These are phyloP conservation scores for Suhomyces sp. DNA, from an alignment of 805 yeast species.

Conservation along the genomic window DNA sequence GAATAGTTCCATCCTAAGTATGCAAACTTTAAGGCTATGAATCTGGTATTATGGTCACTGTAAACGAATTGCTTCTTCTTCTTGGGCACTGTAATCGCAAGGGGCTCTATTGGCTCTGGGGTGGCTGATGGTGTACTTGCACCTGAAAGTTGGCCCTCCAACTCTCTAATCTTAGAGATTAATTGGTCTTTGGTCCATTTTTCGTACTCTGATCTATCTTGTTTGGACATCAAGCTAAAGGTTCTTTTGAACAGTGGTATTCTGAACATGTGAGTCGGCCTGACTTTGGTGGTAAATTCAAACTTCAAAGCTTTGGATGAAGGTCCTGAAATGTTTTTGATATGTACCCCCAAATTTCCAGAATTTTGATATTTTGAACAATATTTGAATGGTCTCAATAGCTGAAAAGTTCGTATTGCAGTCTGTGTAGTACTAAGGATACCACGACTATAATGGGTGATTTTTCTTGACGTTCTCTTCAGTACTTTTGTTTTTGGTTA, in stretches of 20 bases:
- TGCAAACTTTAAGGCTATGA: slow-evolving; percentile 78
- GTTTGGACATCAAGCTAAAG: slow-evolving; percentile 18
- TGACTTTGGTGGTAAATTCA: too few species aligned
- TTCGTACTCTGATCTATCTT: slow-evolving; percentile 41
- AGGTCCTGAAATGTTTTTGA: too few species aligned
- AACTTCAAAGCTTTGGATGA: too few species aligned
- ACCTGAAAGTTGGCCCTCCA: slow-evolving; percentile 41
- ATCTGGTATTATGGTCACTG: slow-evolving; percentile 58
- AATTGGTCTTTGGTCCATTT: slow-evolving; percentile 68
- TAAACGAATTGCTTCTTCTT: slow-evolving; percentile 60
- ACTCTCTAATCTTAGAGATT: slow-evolving; percentile 51
- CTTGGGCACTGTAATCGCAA: slow-evolving; percentile 3
- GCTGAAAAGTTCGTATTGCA: too few species aligned
- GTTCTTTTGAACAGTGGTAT: slow-evolving; percentile 27
- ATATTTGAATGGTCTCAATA: too few species aligned
- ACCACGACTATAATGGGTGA: too few species aligned
- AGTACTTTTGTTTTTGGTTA: too few species aligned
- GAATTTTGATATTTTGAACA: too few species aligned
- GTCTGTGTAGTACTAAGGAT: too few species aligned
- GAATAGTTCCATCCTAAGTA: slow-evolving; percentile 94
- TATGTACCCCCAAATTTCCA: too few species aligned
- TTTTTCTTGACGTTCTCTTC: too few species aligned
- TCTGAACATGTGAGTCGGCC: slow-evolving; percentile 3
- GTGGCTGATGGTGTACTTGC: not conserved
- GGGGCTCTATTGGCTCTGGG: not conserved